These are phyloP conservation scores for Iris pallida DNA, from an alignment of 116 monocot species.

Conservation along the genomic window DNA sequence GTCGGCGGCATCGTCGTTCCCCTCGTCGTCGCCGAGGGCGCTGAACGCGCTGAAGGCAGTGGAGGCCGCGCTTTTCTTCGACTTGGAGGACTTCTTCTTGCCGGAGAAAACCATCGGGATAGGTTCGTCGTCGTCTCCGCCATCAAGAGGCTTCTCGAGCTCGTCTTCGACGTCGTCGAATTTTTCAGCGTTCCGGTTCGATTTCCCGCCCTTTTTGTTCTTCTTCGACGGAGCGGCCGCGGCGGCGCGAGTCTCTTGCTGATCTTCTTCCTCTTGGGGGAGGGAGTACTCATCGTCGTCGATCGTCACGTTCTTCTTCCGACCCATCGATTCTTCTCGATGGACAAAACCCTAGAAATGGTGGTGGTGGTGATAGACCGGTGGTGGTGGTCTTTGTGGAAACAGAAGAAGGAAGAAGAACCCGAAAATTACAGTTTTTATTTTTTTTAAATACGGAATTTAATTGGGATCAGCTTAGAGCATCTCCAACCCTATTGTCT, in stretches of 20 bases:
- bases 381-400: no score
- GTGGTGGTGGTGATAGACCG: no score
- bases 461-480: no score
- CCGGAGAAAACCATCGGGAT: slow-evolving; percentile 3
- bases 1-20: slow-evolving; percentile 1
- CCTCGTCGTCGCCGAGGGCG: slow-evolving; percentile 35
- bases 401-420: no score
- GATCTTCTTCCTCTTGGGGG: slow-evolving; percentile 31
- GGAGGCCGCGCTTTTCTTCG: slow-evolving; percentile 33
- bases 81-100: slow-evolving; percentile 42
- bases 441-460: no score
- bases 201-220: slow-evolving; percentile 46
- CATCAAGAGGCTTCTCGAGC: slow-evolving; percentile 19
- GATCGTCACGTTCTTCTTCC: slow-evolving; percentile 78
- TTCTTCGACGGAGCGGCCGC: slow-evolving; percentile 30
- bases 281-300: slow-evolving; percentile 96
- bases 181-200: slow-evolving; percentile 3
- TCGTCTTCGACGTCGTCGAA: slow-evolving; percentile 27
- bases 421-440: no score
- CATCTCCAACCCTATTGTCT: no score
- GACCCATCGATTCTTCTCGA: slow-evolving; percentile 49
- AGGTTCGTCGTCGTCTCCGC: slow-evolving; percentile 10
- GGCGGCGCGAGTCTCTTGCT: background rate
- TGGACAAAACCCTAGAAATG: no score
- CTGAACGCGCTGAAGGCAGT: slow-evolving; percentile 17